These are phyloP conservation scores for Plectosphaerella cucumerina DNA, from an alignment of 2,329 filamentous ascomycete genomes.

Conservation along the genomic window DNA sequence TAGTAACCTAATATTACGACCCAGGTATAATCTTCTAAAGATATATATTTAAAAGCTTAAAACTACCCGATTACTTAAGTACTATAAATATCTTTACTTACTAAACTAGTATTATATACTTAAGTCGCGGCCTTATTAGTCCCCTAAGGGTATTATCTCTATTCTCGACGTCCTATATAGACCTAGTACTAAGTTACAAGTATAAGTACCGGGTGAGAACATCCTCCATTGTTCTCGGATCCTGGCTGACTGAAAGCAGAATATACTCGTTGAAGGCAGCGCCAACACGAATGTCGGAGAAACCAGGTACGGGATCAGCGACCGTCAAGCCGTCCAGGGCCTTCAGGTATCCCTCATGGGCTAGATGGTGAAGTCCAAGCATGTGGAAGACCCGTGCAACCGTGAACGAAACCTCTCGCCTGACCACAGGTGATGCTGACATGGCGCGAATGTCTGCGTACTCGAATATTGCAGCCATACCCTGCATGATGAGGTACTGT, in stretches of 20 bases:
- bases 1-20: too few relatives aligned
- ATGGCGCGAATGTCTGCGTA: slow-evolving; percentile 61
- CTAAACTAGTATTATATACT: too few relatives aligned
- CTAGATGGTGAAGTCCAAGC: slow-evolving; percentile 16
- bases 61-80: too few relatives aligned
- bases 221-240: neutral
- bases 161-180: too few relatives aligned
- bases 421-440: slow-evolving; percentile 30
- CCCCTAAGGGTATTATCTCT: too few relatives aligned
- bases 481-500: slow-evolving; percentile 83
- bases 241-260: slow-evolving; percentile 22
- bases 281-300: slow-evolving; percentile 6
- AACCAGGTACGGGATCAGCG: neutral
- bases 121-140: too few relatives aligned
- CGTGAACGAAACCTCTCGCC: slow-evolving; percentile 80
- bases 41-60: too few relatives aligned
- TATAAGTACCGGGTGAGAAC: too few relatives aligned
- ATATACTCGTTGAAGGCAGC: slow-evolving; percentile 14
- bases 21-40: too few relatives aligned
- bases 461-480: slow-evolving; percentile 71
- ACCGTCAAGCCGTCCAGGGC: neutral
- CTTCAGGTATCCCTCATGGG: slow-evolving; percentile 11
- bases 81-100: too few relatives aligned
- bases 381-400: slow-evolving; percentile 69
- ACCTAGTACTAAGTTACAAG: too few relatives aligned